Base-by-base conservation (phyloP, 768 basidiomycete genomes). In the Boletus rufocinnamomeus region DNA sequence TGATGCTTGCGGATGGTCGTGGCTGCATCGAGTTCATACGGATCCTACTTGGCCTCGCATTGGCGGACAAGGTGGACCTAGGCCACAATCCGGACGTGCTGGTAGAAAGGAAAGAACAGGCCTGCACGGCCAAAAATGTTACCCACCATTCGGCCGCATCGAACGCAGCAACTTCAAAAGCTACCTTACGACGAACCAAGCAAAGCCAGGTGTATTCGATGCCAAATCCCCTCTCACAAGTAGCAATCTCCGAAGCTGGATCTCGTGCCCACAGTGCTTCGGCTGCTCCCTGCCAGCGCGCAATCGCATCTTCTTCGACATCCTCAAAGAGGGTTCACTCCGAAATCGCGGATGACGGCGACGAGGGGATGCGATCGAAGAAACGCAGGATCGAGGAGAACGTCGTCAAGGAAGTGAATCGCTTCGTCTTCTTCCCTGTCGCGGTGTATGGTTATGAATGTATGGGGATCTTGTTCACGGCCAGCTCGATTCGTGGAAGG, bases 401-500 rank as follows among this genome's bases (percentile, higher is more conserved):
- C 1, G 2, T n/a, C 3, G 52, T 50, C 19, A 11, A 28, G 6
- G 16, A 46, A 19, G 44, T 19, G 17, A 4, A 43, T n/a, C 46
- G 35, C 0, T 1, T 45, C 6, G 28, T 49, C 2, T 57, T 52
- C 38, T 14, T 53, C 9, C 59, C 56, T 5, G 9, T 50, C 6
- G 3, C 6, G 16, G 56, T 52, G 35, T 45, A 50, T 28, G 56
- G 56, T 4, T 17, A 54, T n/a, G 3, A 43, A 2, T 52, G 50
- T 21, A 2, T 35, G 2, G 62, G 56, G 2, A 40, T 63, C 4
- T 13, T 60, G 25, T 63, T 58, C 23, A 62, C 53, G 10, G 3
- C 53, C 1, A 9, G 56, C 23, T 66, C 60, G 1, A 52, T 66
- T 46, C 60, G 63, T n/a, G 60, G 65, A 9, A 27, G 58, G 4